These are phyloP conservation scores for Populus hybrid DNA, from an alignment of 441 rosid genomes.

Conservation along the genomic window DNA sequence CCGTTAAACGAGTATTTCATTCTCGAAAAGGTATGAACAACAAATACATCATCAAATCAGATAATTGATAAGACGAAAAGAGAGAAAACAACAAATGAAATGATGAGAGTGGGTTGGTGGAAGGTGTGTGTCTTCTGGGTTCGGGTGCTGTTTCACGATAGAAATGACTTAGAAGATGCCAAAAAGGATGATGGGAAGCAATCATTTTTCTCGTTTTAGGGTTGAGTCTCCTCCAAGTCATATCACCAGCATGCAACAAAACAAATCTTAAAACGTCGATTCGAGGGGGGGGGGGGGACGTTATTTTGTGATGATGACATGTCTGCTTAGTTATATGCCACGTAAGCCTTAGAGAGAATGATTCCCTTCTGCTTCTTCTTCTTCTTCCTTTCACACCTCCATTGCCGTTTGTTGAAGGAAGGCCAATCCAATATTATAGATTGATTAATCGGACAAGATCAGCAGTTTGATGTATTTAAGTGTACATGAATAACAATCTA, in stretches of 20 bases:
- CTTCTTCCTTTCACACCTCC: background rate
- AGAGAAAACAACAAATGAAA: conserved; percentile 17
- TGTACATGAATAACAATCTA: background rate
- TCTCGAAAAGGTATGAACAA: background rate
- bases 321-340: conserved; percentile 8
- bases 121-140: too few species aligned
- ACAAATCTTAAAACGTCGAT: background rate
- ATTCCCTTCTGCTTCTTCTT: too few species aligned
- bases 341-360: background rate
- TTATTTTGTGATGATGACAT: conserved; percentile 8
- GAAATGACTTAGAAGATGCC: conserved; percentile 19
- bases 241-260: conserved; percentile 5
- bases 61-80: background rate
- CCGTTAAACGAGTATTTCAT: background rate
- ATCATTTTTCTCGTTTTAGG: conserved; percentile 38
- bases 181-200: conserved; percentile 20
- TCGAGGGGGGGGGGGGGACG: background rate
- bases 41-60: background rate
- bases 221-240: conserved; percentile 12
- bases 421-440: background rate
- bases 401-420: background rate
- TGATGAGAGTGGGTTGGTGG: conserved; percentile 21
- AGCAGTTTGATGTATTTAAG: background rate
- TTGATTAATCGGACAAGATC: background rate
- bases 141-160: conserved; percentile 13